These are phyloP conservation scores for Dictyostelium intermedium DNA, from an alignment of 78 protist genomes.

Conservation along the genomic window DNA sequence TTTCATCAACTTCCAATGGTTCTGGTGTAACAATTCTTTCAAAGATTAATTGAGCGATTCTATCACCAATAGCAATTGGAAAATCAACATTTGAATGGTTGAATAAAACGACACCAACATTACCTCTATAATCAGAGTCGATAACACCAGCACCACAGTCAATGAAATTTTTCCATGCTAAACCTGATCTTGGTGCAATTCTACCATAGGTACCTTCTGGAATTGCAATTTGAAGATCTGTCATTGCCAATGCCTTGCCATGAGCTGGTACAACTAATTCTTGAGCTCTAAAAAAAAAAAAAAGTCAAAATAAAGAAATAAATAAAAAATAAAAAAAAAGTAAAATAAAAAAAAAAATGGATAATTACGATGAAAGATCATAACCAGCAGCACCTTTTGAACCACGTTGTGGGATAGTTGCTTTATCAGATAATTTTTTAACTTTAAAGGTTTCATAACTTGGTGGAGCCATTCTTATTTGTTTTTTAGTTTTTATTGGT, in stretches of 20 bases:
- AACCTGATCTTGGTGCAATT: slow-evolving; percentile 90
- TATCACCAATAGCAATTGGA: slow-evolving; percentile 16
- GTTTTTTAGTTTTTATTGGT: too few species aligned
- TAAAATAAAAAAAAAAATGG: too few species aligned
- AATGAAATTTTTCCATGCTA: slow-evolving; percentile 88
- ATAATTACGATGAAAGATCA: slow-evolving; percentile 75
- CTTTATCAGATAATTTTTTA: slow-evolving; percentile 56
- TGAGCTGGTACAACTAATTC: slow-evolving; percentile 77
- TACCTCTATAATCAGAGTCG: slow-evolving; percentile 84
- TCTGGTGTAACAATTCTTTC: slow-evolving; percentile 1
- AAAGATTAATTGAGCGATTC: slow-evolving; percentile 40
- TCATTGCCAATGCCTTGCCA: slow-evolving; percentile 88
- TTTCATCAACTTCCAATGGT: not conserved
- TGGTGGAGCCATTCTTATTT: not conserved
- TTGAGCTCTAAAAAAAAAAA: slow-evolving; percentile 50
- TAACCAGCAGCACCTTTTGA: slow-evolving; percentile 88
- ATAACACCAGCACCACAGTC: slow-evolving; percentile 88
- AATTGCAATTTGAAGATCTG: slow-evolving; percentile 82
- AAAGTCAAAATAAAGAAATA: too few species aligned
- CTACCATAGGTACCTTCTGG: slow-evolving; percentile 89
- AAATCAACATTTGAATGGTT: slow-evolving; percentile 81
- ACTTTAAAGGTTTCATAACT: slow-evolving; percentile 38
- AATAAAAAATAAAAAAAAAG: not conserved
- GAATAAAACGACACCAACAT: slow-evolving; percentile 91
- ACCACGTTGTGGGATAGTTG: slow-evolving; percentile 82